These are phyloP conservation scores for Elsinoe ampelina DNA, from an alignment of 2,329 filamentous ascomycete species.

Conservation along the genomic window DNA sequence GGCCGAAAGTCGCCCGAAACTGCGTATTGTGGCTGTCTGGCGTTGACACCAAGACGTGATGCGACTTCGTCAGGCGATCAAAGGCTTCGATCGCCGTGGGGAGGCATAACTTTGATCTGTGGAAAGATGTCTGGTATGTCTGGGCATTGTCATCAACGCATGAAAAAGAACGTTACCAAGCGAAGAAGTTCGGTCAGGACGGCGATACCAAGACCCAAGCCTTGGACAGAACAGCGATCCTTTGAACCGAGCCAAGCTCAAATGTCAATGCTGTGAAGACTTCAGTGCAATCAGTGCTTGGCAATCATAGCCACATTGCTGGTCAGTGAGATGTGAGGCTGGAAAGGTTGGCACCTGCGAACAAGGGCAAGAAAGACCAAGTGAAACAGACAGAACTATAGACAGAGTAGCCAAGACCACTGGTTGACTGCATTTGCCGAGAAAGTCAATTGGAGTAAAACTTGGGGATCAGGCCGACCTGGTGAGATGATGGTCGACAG, in stretches of 20 bases:
- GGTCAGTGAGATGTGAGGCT: background rate
- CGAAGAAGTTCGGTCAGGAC: background rate
- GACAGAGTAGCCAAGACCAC: background rate
- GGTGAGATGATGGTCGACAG: background rate
- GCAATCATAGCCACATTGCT: background rate
- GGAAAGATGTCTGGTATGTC: background rate
- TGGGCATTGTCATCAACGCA: background rate
- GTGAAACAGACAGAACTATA: slow-evolving; percentile 1
- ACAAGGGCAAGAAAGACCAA: background rate
- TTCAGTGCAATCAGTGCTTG: background rate
- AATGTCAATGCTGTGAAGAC: background rate
- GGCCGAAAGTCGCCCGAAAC: slow-evolving; percentile 5
- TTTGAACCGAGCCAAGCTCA: background rate
- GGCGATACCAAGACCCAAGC: slow-evolving; percentile 1
- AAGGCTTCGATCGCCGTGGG: background rate
- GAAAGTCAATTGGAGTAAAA: background rate
- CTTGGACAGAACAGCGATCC: background rate
- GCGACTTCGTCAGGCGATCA: background rate
- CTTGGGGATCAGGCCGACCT: background rate
- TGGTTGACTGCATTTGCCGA: background rate
- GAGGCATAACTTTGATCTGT: background rate
- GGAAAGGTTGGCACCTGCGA: background rate
- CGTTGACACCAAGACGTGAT: background rate
- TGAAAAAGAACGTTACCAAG: background rate
- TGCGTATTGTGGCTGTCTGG: background rate